phyloP scores from a whole-genome alignment of 2,329 filamentous ascomycete species.

The Teratosphaeria viscida region DNA sequence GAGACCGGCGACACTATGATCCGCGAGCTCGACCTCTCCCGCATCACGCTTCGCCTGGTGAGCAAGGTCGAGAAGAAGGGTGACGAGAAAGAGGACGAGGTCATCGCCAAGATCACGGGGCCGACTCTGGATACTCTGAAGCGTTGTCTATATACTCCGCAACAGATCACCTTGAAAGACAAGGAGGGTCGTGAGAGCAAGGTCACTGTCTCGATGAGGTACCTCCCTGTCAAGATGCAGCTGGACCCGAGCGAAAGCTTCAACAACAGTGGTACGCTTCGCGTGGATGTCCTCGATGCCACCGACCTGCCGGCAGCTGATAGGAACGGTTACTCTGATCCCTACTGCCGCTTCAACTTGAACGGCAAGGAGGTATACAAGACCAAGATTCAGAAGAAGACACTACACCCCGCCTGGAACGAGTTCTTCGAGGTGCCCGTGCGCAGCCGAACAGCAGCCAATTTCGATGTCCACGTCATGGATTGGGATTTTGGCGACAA shows the following conservation, averaged over 20 bases:
- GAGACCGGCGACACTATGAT: conserved; percentile 94
- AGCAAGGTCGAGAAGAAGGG: conserved; percentile 67
- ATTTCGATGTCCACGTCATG: conserved; percentile 74
- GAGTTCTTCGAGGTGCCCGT: conserved; percentile 83
- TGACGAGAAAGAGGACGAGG: conserved; percentile 60
- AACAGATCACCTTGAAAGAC: conserved; percentile 66
- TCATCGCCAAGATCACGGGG: conserved; percentile 71
- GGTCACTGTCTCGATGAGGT: conserved; percentile 86
- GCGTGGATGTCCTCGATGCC: conserved; percentile 85
- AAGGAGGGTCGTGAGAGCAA: conserved; percentile 66
- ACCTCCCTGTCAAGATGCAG: conserved; percentile 86
- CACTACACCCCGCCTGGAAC: conserved; percentile 87
- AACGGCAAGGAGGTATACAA: conserved; percentile 88
- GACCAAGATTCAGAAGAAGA: conserved; percentile 95
- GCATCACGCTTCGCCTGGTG: conserved; percentile 75
- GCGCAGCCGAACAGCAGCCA: conserved; percentile 71
- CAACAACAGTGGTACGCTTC: conserved; percentile 94
- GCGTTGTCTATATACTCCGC: conserved; percentile 75
- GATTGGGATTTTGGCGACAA: conserved; percentile 97
- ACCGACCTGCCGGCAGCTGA: conserved; percentile 84
- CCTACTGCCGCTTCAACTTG: conserved; percentile 88
- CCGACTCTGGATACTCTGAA: conserved; percentile 80
- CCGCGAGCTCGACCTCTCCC: conserved; percentile 92
- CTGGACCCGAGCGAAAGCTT: conserved; percentile 93
- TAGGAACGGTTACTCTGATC: conserved; percentile 92